Conservation (phyloP, 495 filamentous ascomycete genomes). For the Aspergillus bertholletiae region DNA sequence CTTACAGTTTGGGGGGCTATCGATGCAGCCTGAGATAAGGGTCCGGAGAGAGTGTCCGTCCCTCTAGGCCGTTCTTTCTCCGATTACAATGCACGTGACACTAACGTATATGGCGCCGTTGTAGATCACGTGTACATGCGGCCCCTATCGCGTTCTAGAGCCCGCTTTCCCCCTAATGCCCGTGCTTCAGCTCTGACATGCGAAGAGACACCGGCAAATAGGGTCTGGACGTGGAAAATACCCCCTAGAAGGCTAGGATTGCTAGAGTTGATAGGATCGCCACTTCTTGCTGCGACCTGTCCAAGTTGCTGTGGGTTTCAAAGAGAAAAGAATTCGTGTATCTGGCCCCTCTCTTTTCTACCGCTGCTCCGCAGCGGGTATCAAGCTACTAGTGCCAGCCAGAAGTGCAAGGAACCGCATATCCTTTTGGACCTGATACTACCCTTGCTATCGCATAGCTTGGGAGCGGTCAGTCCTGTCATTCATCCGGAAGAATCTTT, state of each 20-base stretch:
- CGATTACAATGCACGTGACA: background rate
- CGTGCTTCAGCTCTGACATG: slow-evolving; percentile 13
- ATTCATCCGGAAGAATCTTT: background rate
- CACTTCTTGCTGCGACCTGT: background rate
- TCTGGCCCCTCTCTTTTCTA: slow-evolving; percentile 14
- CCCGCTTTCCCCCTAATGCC: slow-evolving; percentile 13
- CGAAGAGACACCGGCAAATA: slow-evolving; percentile 8
- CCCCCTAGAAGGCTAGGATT: slow-evolving; percentile 10
- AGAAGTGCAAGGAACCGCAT: slow-evolving; percentile 14
- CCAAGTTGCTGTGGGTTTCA: background rate
- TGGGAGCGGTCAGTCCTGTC: background rate
- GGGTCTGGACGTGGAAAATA: background rate
- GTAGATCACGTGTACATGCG: slow-evolving; percentile 10
- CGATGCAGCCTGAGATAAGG: background rate
- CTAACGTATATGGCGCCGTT: background rate
- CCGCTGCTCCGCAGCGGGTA: slow-evolving; percentile 26
- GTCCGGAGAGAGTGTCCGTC: background rate
- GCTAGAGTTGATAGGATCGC: slow-evolving; percentile 9
- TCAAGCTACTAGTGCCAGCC: slow-evolving; percentile 13
- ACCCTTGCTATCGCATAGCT: background rate
- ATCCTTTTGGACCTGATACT: background rate
- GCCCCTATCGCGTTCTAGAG: slow-evolving; percentile 23
- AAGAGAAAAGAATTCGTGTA: slow-evolving; percentile 5
- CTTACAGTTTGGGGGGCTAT: background rate
- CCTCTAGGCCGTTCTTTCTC: background rate